Base-by-base conservation (phyloP, 495 filamentous ascomycete species). In the Haplographium delicatum region DNA sequence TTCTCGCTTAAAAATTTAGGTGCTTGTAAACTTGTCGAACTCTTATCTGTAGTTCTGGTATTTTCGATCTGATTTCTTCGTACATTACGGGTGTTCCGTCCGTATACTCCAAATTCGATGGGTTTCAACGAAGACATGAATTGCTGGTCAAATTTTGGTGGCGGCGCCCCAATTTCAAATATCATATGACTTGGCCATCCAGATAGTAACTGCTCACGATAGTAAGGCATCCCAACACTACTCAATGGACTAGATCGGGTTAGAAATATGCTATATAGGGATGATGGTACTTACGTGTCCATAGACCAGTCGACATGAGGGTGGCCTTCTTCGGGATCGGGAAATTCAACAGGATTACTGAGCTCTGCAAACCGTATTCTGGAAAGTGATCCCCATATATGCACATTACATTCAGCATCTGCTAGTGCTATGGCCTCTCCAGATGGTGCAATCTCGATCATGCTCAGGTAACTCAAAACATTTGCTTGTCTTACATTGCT, bases 1-100 rank as follows among this genome's bases (percentile, higher is more conserved):
- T 91, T 95, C 58, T 98, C 89, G 61, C 94, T 97, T 40, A 97
- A 62, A 62, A 97, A 96, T 59, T 90, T 95, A 3, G 90, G 91
- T 0, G 86, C 81, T 37, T 74, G 70, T 19, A 75, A 50, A 24
- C 57, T 59, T 11, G 75, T 65, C n/a, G 71, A 68, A 0, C 74
- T 64, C n/a, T 76, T 79, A 47, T 82, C 78, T 2, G 70, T 60
- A 2, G 61, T 56, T n/a, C 88, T 80, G 4, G 83, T 87, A 55
- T 86, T 80, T 54, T 95, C 85, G n/a, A 86, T 74, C 58, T 96
- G 89, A 61, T 97, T 88, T 38, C 93, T 76, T 15, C 77, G 78
- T 2, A 72, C 66, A 45, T 80, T 86, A 35, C 79, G 79, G n/a
- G 85, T 81, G 62, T 95, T 93, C 16, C 82, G 78, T 0, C 88